Evolutionary conservation across 306 rosid species (phyloP), one percentile per base, ranked within the genome.

Genomic region (Pyrus betulifolia): DNA sequence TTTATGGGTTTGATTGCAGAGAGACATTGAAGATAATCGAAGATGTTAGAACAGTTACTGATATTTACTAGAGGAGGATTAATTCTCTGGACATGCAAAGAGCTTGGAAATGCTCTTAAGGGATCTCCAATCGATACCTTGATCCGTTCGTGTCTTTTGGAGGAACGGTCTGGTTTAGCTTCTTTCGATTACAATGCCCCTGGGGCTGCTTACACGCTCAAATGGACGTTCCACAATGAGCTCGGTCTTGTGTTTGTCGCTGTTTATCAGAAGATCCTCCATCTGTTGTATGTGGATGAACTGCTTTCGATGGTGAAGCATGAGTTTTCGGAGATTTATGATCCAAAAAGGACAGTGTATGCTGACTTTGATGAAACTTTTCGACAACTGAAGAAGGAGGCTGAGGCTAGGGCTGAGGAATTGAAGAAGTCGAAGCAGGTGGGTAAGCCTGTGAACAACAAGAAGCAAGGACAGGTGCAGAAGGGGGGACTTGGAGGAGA

Each of bases 151-250:
- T 94, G 97, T 75, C 97, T 94, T 68, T 83, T 94, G 76, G 98
- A 94, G 90, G 98, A 94, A 68, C 85, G 97, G 76, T 92, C 97
- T 0, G 96, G 97, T 80, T 90, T 91, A 8, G 86, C 96, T 8
- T 90, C 93, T 1, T 94, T 78, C 83, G 93, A 86, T 57, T 90
- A 94, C 79, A 96, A 85, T 44, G 93, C 90, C 27, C 90, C 97
- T 8, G 97, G 97, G 67, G 93, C 96, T 5, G 80, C 98, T 1
- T 94, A 94, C 80, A 89, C 97, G 52, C 96, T 94, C 74, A 94
- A 94, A 78, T 94, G 97, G 98, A 92, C 89, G 73, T 94, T 92
- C 85, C 97, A 90, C 73, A 94, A 94, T 7, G 96, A 94, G 49
- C 96, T 94, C 6, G 98, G 93, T 35, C 89, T 94, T 44, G 96